These are phyloP conservation scores for Solanum hybrid DNA, from an alignment of 305 asterid species.

Conservation along the genomic window DNA sequence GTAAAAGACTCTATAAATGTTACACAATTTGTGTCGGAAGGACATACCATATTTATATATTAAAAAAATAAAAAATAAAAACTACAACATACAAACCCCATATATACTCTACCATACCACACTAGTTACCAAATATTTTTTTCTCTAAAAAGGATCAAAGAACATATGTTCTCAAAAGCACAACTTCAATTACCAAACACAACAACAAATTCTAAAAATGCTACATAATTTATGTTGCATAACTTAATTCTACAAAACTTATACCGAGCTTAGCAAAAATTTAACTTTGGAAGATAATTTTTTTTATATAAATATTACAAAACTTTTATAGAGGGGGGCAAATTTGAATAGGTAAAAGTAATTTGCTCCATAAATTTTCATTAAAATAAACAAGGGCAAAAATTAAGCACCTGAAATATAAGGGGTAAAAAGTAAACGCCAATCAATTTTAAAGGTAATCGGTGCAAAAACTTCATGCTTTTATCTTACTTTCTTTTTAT, in stretches of 20 bases:
- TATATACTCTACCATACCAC: background rate
- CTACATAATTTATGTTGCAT: background rate
- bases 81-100: background rate
- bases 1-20: too few relatives aligned
- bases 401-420: background rate
- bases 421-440: background rate
- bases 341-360: background rate
- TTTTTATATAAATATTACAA: too few relatives aligned
- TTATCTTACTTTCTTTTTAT: background rate
- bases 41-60: too few relatives aligned
- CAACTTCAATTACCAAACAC: background rate
- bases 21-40: too few relatives aligned
- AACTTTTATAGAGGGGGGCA: too few relatives aligned
- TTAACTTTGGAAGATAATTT: too few relatives aligned
- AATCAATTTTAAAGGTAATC: background rate
- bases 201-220: background rate
- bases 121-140: background rate
- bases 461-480: background rate
- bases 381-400: background rate
- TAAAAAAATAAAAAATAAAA: too few relatives aligned
- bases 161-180: background rate
- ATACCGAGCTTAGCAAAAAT: background rate
- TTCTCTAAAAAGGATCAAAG: too few relatives aligned
- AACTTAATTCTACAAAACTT: too few relatives aligned
- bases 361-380: background rate